Evolutionary conservation across 352 stramenopile species (phyloP), one percentile per base, ranked within the genome.

Genomic region (Blastocystis sp.): DNA sequence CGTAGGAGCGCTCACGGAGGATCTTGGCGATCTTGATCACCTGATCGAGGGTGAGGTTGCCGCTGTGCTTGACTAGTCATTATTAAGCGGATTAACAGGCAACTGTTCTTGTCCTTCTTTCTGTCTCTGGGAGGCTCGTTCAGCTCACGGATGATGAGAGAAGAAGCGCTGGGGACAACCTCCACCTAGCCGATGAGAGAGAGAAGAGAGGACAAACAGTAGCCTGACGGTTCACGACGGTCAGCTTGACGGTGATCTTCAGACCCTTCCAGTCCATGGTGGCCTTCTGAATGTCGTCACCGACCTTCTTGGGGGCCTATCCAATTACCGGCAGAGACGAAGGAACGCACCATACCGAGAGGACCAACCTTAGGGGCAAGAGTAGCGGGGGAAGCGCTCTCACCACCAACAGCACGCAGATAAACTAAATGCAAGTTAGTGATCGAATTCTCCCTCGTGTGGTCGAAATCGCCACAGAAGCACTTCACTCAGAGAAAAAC

Each of bases 351-450:
- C n/a, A 99, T 93, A 96, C 97, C 97, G 82, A 99, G 95, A 88
- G 97, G 96, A 94, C 97, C 97, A 90, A 99, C 96, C 94, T 99
- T 99, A 89, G 97, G 97, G 78, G 97, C 97, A 88, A 99, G 94
- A 81, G 96, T 94, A 90, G 97, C 98, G 91, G 97, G 96, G 90
- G 96, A 94, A 91, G 94, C 96, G 92, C 98, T 92, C 93, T 99
- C 97, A 92, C 97, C 97, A 92, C 97, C 97, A 88, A 98, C 95
- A 92, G 96, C 98, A 90, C 96, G 95, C 93, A 99, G 67, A 79
- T 88, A 88, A 88, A 94, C 91, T 98, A 96, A 45, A 45, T 0
- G 62, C 62, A 69, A 69, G 11, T 69, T 69, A 45, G 40, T 1
- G 14, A 69, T 45, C 40, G 7, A 17, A 56, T 56, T 7, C 5